Evolutionary conservation across 345 rosid genomes (phyloP), one percentile per base, ranked within the genome.

Genomic region (Linum usitatissimum): DNA sequence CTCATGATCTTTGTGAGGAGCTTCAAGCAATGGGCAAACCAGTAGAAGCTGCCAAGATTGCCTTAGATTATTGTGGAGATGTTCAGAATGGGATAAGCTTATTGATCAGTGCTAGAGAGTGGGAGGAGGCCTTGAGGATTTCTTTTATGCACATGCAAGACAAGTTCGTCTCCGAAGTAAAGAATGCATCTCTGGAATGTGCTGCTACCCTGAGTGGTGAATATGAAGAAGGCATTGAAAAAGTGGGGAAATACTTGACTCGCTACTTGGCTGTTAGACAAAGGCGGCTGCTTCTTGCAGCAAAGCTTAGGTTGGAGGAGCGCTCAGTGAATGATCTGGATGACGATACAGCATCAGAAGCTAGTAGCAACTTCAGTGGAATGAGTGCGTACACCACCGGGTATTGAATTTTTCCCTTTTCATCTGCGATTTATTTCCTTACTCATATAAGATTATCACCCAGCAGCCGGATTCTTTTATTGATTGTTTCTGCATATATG

Each of bases 241-340:
- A 87, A 68, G 87, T 90, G 17, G 94, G 89, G 12, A 90, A 93
- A 77, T 93, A 93, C 77, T 67, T 87, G 87, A 75, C 97, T 73
- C 89, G 97, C 59, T 90, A 90, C 80, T 73, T 90, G 70, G 99
- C 96, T 82, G 96, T 93, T 72, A 78, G 99, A 64, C 99, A 93
- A 72, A 78, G 96, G 78, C 82, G 96, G 66, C 76, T 93, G 70
- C 82, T 87, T 55, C 97, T 93, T 64, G 95, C 87, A 60, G 99
- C 92, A 49, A 90, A 90, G 80, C 88, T 93, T 61, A 85, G 73
- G 76, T 70, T 87, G 3, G 95, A 87, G 74, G 96, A 86, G 53
- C 83, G 73, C 13, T 75, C 85, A 28, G 66, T 84, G 56, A 77
- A 72, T 55, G 90, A 86, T 78, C 80, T 86, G 48, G 97, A 90